Evolutionary conservation across 495 filamentous ascomycete genomes (phyloP), one percentile per base, ranked within the genome.

Genomic region (Tetracladium marchalianum): DNA sequence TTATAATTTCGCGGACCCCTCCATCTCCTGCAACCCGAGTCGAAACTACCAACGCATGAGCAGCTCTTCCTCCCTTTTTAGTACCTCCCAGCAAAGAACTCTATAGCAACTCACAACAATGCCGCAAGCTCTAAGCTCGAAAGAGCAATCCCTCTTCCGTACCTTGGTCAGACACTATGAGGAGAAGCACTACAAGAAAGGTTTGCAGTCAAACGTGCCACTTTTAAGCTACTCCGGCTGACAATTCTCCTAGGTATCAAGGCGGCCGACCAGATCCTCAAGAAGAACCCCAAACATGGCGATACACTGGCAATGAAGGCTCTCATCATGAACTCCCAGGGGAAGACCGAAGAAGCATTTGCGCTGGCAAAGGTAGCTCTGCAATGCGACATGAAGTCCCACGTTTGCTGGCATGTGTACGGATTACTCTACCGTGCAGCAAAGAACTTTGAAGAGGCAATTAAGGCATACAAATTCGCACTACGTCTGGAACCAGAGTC

Each of bases 241-340:
- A 35, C 37, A 43, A 55, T 16, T 39, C 33, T 37, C 11, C 39
- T 53, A 85, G 88, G 86, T 64, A 73, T 96, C 59, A 95, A 94
- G 66, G 79, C 84, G 31, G 87, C 89, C 51, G 86, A 98, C 57
- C 89, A 95, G 68, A 90, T 99, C 58, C 78, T 99, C 43, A 79
- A 80, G 56, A 95, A 92, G 63, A 81, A 85, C 65, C 89, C 90
- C 39, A 90, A 89, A 52, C 92, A 99, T 82, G 92, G 87, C 53
- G 92, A 99, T 66, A 99, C 92, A 11, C 81, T 92, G 66, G 94
- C 92, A 31, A 97, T 99, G 92, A 97, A 96, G 69, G 93, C 90
- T 42, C 73, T 99, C 35, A 95, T 96, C 51, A 84, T 94, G 67
- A 97, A 94, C 63, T 80, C 82, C 35, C 79, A 85, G 61, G 88